Evolutionary conservation across 2,329 filamentous ascomycete genomes (phyloP), one percentile per base, ranked within the genome.

Genomic region (Didymellaceae sp.): DNA sequence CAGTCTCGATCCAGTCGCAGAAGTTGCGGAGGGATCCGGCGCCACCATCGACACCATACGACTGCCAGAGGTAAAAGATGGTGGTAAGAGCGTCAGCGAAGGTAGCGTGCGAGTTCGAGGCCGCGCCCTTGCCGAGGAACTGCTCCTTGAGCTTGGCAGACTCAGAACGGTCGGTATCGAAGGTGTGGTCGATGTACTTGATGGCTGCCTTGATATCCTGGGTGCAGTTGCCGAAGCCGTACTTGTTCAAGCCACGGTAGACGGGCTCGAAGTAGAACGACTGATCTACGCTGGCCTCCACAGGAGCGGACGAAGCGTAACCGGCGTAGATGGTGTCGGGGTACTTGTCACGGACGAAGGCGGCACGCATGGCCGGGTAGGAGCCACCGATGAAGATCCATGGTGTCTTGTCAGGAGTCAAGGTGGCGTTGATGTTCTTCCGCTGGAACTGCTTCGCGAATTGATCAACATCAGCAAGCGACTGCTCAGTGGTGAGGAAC

Each of bases 211-310:
- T 72, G 40, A 81, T 72, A 50, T 82, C 79, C 10, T 70, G 68
- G 10, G 77, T 75, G 64, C 81, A 83, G 60, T 81, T 81, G 3
- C 68, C 68, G 20, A 66, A 75, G 13, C 74, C 74, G 31, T 71
- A 65, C 2, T 49, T 55, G 4, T 75, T 71, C 67, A 82, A 71
- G 3, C 77, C 78, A 9, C 71, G 73, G 56, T 77, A 77, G 2
- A 82, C 63, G 28, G 79, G 76, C 17, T 82, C 78, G 43, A 73
- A 82, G 59, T 81, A 82, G 17, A 74, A 65, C n/a, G 74, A 75
- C 75, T 81, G 79, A 49, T 82, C 73, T n/a, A 77, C 58, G 5
- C 65, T 68, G 2, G 79, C 78, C 57, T 83, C 67, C 0, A 80
- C 75, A 0, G 72, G 71, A 0, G 72, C 71, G 4, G 72, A 73